Evolutionary conservation across 768 basidiomycete genomes (phyloP), one percentile per base, ranked within the genome.

Genomic region (Russula sp.): DNA sequence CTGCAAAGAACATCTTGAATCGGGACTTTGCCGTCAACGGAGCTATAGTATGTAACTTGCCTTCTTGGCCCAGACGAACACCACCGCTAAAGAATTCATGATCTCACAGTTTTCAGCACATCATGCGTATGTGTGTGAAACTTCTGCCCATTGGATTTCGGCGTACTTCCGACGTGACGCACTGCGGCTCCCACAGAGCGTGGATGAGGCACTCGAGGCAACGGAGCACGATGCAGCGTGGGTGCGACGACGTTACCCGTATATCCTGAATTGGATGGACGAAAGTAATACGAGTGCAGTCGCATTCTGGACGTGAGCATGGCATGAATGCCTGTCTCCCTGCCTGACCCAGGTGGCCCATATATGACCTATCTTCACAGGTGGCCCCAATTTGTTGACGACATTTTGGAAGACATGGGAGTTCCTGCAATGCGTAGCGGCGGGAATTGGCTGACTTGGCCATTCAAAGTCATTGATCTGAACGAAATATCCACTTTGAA

Each of bases 371-470:
- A 27, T 27, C 20, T 22, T 37, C 61, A n/a, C 65, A 86, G 85
- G 32, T 87, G 85, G 84, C 84, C 85, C 0, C 87, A 87, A 68
- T 70, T 77, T 4, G 73, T 78, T 0, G 86, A 87, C 60, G 78
- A 82, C 4, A 71, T 87, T 4, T 70, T 87, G 50, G 81, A 81
- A 4, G 86, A 87, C 63, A 83, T 88, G 83, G 74, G 76, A n/a
- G 67, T 87, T 20, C 76, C 65, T 0, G 79, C 64, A 31, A 73
- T 77, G 75, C 75, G 86, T 5, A 84, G 81, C 39, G 84, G 86
- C 2, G 84, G 86, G 16, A 85, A 82, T 64, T 86, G 84, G 82
- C 65, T 86, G 4, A 87, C 80, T 10, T 88, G 86, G 85, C 76
- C 80, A 0, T 85, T 88, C 76, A 79, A 78, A 62, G 75, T 78